Percentiles rank a stretch among this genome's conserved stretches.
Conservation (phyloP, 495 filamentous ascomycete species). For the Neurospora sp. region DNA sequence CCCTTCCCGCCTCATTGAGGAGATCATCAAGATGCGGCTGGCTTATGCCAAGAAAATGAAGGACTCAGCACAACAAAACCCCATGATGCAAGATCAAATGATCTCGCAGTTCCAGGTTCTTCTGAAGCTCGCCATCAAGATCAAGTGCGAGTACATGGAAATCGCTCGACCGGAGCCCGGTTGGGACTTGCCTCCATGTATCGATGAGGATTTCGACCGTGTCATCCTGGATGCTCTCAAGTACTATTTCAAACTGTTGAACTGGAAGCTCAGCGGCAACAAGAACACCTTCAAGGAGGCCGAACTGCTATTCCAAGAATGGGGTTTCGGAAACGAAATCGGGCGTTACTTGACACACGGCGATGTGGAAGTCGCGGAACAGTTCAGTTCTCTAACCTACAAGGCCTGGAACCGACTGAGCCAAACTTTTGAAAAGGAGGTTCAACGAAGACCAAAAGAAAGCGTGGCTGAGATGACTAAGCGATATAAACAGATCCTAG, state of each 20-base stretch:
- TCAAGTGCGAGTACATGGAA: slow-evolving; percentile 78
- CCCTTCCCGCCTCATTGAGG: slow-evolving; percentile 87
- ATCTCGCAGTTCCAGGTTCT: slow-evolving; percentile 92
- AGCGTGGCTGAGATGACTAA: slow-evolving; percentile 84
- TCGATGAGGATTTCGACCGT: slow-evolving; percentile 92
- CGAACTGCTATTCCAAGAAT: slow-evolving; percentile 93
- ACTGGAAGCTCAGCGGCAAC: slow-evolving; percentile 93
- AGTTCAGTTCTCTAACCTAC: slow-evolving; percentile 88
- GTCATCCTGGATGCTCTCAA: slow-evolving; percentile 91
- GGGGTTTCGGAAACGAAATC: slow-evolving; percentile 90
- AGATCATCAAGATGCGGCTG: slow-evolving; percentile 90
- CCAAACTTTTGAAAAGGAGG: slow-evolving; percentile 82
- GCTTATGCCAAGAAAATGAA: slow-evolving; percentile 90
- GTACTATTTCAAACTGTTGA: slow-evolving; percentile 95
- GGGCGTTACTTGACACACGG: slow-evolving; percentile 81
- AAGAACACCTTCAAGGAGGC: slow-evolving; percentile 99
- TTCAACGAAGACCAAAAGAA: slow-evolving; percentile 73
- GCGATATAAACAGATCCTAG: slow-evolving; percentile 86
- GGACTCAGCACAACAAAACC: slow-evolving; percentile 70
- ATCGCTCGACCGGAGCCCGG: slow-evolving; percentile 82
- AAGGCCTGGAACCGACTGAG: slow-evolving; percentile 82
- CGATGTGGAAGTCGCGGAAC: slow-evolving; percentile 96
- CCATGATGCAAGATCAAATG: slow-evolving; percentile 92
- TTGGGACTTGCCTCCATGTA: slow-evolving; percentile 92
- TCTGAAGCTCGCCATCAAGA: slow-evolving; percentile 78